Evolutionary conservation across 1,284 basidiomycete genomes (phyloP).

Genomic region (Sutorius eximius): DNA sequence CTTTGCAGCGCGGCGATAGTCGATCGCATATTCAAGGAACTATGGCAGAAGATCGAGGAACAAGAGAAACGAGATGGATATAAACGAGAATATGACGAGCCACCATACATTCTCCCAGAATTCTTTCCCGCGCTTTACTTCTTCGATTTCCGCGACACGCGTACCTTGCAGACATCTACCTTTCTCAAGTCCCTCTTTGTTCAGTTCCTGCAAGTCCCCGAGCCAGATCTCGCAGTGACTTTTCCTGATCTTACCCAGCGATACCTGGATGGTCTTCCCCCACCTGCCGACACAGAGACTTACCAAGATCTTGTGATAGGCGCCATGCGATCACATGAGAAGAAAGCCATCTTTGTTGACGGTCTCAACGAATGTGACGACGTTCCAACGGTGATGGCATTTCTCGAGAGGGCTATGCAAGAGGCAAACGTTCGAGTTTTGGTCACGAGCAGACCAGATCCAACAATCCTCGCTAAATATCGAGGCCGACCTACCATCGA

Average conservation of each 20-base stretch:
- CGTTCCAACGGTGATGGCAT: constrained; percentile 17
- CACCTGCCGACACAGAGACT: constrained; percentile 15
- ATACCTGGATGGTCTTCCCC: constrained; percentile 17
- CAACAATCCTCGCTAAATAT: constrained; percentile 20
- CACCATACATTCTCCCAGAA: constrained; percentile 21
- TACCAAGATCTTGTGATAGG: constrained; percentile 24
- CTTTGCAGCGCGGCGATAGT: constrained; percentile 24
- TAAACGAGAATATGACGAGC: constrained; percentile 19
- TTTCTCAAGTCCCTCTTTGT: constrained; percentile 29
- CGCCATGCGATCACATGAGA: constrained; percentile 28
- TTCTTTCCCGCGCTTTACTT: constrained; percentile 32
- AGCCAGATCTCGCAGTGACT: constrained; percentile 19
- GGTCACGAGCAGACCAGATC: constrained; percentile 26
- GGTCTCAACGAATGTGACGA: constrained; percentile 32
- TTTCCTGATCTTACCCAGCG: constrained; percentile 24
- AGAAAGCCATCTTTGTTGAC: constrained; percentile 25
- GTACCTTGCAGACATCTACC: constrained; percentile 17
- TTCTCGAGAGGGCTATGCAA: constrained; percentile 25
- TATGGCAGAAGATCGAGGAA: constrained; percentile 27
- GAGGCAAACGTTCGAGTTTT: constrained; percentile 28
- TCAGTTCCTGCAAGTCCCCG: constrained; percentile 29
- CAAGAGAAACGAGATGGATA: constrained; percentile 22
- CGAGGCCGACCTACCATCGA: constrained; percentile 19
- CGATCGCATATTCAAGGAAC: constrained; percentile 26
- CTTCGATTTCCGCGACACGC: constrained; percentile 32